A percentile compares a stretch with the other conserved stretches of the same genome.
These are phyloP conservation scores for Leccinum fallax DNA, from an alignment of 1,284 basidiomycete species.

Conservation along the genomic window DNA sequence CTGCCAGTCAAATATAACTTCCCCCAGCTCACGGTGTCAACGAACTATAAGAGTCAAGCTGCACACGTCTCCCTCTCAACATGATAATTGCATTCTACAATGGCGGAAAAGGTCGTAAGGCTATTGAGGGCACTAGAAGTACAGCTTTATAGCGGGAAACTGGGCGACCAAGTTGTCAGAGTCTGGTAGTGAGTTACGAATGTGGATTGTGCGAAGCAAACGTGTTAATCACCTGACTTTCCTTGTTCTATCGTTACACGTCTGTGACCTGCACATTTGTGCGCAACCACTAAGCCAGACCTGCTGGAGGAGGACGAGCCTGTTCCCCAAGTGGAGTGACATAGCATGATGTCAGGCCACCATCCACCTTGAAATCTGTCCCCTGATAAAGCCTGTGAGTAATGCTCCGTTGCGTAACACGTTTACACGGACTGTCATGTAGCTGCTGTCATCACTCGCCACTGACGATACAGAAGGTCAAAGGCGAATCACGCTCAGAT, in stretches of 20 bases:
- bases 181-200: background rate
- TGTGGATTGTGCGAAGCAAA: background rate
- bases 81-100: background rate
- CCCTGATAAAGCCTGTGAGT: constrained; percentile 29
- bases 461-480: constrained; percentile 46
- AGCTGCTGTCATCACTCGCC: constrained; percentile 84
- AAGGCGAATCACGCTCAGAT: background rate
- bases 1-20: background rate
- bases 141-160: background rate
- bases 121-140: background rate
- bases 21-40: background rate
- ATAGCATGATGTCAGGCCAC: constrained; percentile 87
- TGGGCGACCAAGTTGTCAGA: background rate
- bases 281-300: constrained; percentile 46
- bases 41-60: background rate
- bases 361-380: constrained; percentile 92
- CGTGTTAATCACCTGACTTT: background rate
- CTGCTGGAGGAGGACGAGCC: constrained; percentile 63
- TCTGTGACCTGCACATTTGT: background rate
- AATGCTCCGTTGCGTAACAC: constrained; percentile 5
- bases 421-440: constrained; percentile 65
- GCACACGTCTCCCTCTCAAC: background rate
- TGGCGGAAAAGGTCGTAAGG: background rate
- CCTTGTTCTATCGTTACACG: background rate
- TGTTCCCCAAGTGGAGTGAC: constrained; percentile 81